phyloP scores from a whole-genome alignment of 2,329 filamentous ascomycete genomes.

The Curvularia sp. region DNA sequence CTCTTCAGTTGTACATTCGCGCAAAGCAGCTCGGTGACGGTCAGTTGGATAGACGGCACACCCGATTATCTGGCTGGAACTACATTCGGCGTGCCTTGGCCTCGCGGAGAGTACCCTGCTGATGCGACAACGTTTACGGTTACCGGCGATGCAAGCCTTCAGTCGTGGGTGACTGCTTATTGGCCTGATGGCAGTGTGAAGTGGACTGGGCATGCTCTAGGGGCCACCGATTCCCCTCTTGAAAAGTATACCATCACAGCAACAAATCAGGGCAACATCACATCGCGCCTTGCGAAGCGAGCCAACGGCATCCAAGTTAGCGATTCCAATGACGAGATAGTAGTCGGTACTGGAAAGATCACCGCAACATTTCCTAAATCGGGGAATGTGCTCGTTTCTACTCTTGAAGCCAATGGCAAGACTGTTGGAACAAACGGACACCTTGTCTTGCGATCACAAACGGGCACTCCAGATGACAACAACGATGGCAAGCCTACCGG shows the following conservation, averaged over 20 bases:
- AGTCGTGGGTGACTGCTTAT: slow-evolving; percentile 66
- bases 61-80: slow-evolving; percentile 43
- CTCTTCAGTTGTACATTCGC: slow-evolving; percentile 25
- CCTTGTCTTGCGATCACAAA: slow-evolving; percentile 63
- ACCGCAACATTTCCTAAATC: slow-evolving; percentile 45
- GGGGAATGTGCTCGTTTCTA: slow-evolving; percentile 41
- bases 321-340: slow-evolving; percentile 33
- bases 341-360: slow-evolving; percentile 46
- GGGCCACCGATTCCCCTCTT: slow-evolving; percentile 51
- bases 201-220: slow-evolving; percentile 66
- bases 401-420: slow-evolving; percentile 52
- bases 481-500: slow-evolving; percentile 47
- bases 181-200: slow-evolving; percentile 69
- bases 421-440: slow-evolving; percentile 48
- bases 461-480: slow-evolving; percentile 53
- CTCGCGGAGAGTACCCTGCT: slow-evolving; percentile 47
- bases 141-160: slow-evolving; percentile 47
- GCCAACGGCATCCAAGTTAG: slow-evolving; percentile 32
- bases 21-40: slow-evolving; percentile 33
- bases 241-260: slow-evolving; percentile 57
- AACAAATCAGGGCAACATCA: slow-evolving; percentile 32
- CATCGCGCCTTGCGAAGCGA: slow-evolving; percentile 21
- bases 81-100: slow-evolving; percentile 53
- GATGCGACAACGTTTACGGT: slow-evolving; percentile 47
- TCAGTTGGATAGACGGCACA: slow-evolving; percentile 43